Evolutionary conservation across 1,284 basidiomycete species (phyloP), one percentile per base, ranked within the genome.

Genomic region (Trichosporon faecale): DNA sequence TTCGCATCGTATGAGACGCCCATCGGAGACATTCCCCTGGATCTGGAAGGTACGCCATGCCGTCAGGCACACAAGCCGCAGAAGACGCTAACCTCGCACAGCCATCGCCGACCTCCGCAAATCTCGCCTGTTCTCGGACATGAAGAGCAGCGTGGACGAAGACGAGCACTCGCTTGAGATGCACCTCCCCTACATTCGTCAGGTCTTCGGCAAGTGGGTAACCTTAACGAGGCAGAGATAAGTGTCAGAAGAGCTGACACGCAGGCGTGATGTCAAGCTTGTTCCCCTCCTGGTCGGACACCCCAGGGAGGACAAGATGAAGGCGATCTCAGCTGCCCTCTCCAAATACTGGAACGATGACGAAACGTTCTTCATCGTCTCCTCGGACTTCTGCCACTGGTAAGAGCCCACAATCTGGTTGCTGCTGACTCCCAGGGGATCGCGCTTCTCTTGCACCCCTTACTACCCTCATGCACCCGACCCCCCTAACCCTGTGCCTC

Each of bases 371-470:
- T 95, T 91, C 77, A 90, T 99, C 52, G 87, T 98, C 68, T 98
- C 95, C 2, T 93, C 91, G 72, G 97, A 99, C 83, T 99, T 99
- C 80, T 99, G 97, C 79, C 96, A 99, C 81, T 99, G 96, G 95
- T 95, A 76, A 71, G 87, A 77, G 14, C 8, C 12, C 6, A 4
- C 14, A 14, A 14, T 18, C 11, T 11, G 7, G 37, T 14, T 16
- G 23, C n/a, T 23, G 4, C 49, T 73, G 25, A 70, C 68, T 33
- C 12, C 0, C 65, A 97, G 94, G 95, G 95, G 95, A 11, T 87
- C 87, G 6, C 88, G 94, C 35, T 99, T 98, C 82, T 88, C 88
- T 23, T 96, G 95, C 81, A 98, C 94, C 0, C 91, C 90, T 79
- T 98, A 98, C 84, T 94, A 93, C 76, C 90, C 93, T 5, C 83